Evolutionary conservation across 306 rosid species (phyloP).

Genomic region (Dicorynia guianensis): DNA sequence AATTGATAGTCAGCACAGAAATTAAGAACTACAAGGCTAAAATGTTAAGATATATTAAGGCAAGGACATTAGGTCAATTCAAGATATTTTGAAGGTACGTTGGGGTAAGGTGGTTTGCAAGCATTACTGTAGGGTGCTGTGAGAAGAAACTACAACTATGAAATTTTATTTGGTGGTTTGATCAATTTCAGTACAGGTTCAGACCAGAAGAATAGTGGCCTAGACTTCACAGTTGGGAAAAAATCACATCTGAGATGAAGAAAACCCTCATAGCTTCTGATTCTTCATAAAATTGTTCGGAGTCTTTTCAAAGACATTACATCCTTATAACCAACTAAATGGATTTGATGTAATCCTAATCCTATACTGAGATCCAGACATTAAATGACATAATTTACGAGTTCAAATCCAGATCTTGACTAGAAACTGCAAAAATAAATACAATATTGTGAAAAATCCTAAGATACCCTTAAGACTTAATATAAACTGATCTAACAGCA

Average conservation of each 20-base stretch:
- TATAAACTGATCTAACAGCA: constrained; percentile 17
- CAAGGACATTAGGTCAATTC: constrained; percentile 4
- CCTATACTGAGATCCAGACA: not conserved
- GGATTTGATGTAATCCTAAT: not conserved
- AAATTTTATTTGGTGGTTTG: constrained; percentile 28
- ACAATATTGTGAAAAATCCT: not conserved
- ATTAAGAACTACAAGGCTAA: not conserved
- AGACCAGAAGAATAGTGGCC: not conserved
- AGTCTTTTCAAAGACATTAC: constrained; percentile 10
- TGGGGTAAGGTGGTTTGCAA: not conserved
- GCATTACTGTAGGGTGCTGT: constrained; percentile 4
- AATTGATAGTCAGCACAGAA: not conserved
- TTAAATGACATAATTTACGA: not conserved
- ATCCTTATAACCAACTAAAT: not conserved
- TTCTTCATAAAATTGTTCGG: not conserved
- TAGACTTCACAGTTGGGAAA: not conserved
- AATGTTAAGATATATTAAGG: constrained; percentile 30
- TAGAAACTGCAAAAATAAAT: not conserved
- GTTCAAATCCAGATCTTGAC: constrained; percentile 31
- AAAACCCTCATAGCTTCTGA: not conserved
- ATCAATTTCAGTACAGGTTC: not conserved
- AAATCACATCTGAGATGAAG: not conserved
- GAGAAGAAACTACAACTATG: not conserved
- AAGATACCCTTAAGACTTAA: constrained; percentile 3
- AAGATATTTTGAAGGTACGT: constrained; percentile 8